phyloP scores from a whole-genome alignment of 2,329 filamentous ascomycete genomes.

The Sclerotinia nivalis region DNA sequence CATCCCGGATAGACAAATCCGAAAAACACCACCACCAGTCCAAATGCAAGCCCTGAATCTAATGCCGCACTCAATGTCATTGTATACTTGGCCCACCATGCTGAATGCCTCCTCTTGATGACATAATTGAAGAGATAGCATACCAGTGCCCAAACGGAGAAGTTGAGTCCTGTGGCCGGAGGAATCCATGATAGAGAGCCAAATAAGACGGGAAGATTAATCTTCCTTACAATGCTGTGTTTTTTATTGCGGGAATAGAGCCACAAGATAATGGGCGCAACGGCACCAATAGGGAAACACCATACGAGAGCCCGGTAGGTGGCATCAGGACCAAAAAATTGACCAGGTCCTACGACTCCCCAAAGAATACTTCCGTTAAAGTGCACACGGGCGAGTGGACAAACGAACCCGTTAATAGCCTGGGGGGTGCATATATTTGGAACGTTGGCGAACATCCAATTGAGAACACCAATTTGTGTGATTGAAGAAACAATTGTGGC shows the following conservation, averaged over 20 bases:
- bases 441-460: constrained; percentile 86
- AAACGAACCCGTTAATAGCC: constrained; percentile 86
- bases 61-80: constrained; percentile 85
- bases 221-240: constrained; percentile 67
- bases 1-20: constrained; percentile 79
- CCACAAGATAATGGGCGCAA: constrained; percentile 75
- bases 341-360: constrained; percentile 80
- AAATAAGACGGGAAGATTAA: constrained; percentile 81
- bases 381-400: constrained; percentile 82
- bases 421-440: constrained; percentile 73
- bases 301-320: constrained; percentile 77
- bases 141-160: constrained; percentile 81
- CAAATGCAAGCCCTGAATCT: constrained; percentile 79
- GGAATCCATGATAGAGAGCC: constrained; percentile 85
- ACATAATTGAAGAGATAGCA: constrained; percentile 83
- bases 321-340: constrained; percentile 77
- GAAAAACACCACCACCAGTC: constrained; percentile 82
- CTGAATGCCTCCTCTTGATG: constrained; percentile 65
- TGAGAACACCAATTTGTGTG: constrained; percentile 80
- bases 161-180: constrained; percentile 83
- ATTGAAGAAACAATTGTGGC: constrained; percentile 75
- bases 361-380: constrained; percentile 90
- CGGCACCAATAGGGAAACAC: constrained; percentile 76
- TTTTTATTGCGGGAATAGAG: constrained; percentile 62
- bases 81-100: constrained; percentile 90